Evolutionary conservation across 768 basidiomycete genomes (phyloP).

Genomic region (Porphyrellus cyaneotinctus): DNA sequence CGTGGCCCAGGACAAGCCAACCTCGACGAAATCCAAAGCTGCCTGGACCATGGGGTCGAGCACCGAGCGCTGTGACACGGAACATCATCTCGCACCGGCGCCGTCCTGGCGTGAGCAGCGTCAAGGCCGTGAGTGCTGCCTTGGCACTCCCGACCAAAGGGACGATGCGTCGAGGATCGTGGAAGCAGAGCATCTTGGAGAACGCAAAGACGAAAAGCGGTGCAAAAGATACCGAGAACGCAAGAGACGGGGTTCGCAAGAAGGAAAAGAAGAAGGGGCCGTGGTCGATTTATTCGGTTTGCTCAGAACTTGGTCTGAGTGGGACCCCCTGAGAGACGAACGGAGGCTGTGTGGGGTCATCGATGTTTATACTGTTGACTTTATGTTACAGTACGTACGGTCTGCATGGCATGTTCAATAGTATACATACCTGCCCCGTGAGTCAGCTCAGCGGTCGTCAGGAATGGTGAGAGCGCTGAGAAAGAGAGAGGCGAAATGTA

Average conservation of each 20-base stretch:
- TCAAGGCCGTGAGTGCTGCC: constrained; percentile 7
- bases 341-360: too few relatives aligned
- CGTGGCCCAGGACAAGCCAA: constrained; percentile 25
- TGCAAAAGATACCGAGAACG: constrained; percentile 13
- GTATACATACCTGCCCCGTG: too few relatives aligned
- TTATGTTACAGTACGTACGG: too few relatives aligned
- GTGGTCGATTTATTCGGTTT: constrained; percentile 29
- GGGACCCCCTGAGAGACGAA: constrained; percentile 7
- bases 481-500: too few relatives aligned
- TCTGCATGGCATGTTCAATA: too few relatives aligned
- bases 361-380: too few relatives aligned
- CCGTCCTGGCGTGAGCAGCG: constrained; percentile 14
- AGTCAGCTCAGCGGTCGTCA: too few relatives aligned
- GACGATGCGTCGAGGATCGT: constrained; percentile 23
- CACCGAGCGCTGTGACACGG: constrained; percentile 1
- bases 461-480: too few relatives aligned
- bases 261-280: constrained; percentile 25
- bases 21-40: constrained; percentile 21
- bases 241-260: constrained; percentile 3
- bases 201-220: constrained; percentile 15
- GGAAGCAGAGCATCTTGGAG: constrained; percentile 22
- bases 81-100: constrained; percentile 10
- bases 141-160: constrained; percentile 14
- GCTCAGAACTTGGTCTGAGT: constrained; percentile 21
- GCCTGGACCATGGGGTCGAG: too few relatives aligned